Base-by-base conservation (phyloP, 2,329 filamentous ascomycete species). In the Aureobasidium vineae region DNA sequence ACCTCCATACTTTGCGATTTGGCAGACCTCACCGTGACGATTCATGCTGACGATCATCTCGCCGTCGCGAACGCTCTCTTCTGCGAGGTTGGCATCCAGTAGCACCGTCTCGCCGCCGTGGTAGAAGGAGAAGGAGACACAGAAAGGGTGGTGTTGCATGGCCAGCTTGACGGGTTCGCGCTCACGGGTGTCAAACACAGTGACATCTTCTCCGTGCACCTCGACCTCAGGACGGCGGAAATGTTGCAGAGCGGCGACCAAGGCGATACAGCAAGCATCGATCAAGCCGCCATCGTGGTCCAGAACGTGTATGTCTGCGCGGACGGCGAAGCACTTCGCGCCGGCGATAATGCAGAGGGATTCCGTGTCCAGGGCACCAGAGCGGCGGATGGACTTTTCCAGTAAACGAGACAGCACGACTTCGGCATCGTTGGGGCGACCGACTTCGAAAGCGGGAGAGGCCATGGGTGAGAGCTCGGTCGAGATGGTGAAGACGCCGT, bases 391-490 rank as follows among this genome's bases (percentile, higher is more conserved):
- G 10, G 95, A 94, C 80, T 97, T 97, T 77, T 99, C 95, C 23
- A 99, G 88, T 49, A 95, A 85, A 40, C 94, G 88, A 11, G 93
- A 92, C 33, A 98, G 86, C 49, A 97, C 85, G 2, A 93, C 84
- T 79, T 98, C 95, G 66, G 89, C 85, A 72, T 96, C 90, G 69
- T 89, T 93, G 56, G 90, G 90, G 64, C 87, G 86, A 77, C 90
- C 91, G 71, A 90, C 86, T 78, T 97, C 93, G 79, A 96, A 96
- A 40, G 90, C 88, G 16, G 95, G 92, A 54, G 92, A 92, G 33
- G 91, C 90, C 88, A 98, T 96, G 57, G 94, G 92, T 69, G 90
- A 92, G 73, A 99, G 86, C 77, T 98, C 95, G 65, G 93, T 90
- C 64, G 88, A 85, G 75, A 98, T 97, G 72, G 88, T 92, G 82